A percentile compares a stretch with the other conserved stretches of the same genome.
phyloP scores from a whole-genome alignment of 768 basidiomycete species.

The Hypsizygus marmoreus region DNA sequence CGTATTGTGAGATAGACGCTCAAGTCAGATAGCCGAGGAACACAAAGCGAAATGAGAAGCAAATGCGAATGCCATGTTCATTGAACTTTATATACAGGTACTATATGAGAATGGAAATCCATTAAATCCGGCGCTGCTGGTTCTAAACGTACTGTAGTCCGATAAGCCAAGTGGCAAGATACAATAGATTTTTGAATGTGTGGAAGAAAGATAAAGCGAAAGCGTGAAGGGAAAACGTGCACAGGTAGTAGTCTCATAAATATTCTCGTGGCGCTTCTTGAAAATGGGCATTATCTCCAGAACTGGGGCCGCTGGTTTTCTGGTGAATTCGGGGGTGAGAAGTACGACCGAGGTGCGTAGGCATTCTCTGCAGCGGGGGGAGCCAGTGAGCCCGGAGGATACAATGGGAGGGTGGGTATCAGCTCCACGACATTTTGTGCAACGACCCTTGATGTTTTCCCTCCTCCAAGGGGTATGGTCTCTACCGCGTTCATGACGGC shows the following conservation, averaged over 20 bases:
- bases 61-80: too few species aligned
- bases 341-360: slow-evolving; percentile 14
- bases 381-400: slow-evolving; percentile 40
- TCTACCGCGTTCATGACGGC: slow-evolving; percentile 77
- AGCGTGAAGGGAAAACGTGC: too few species aligned
- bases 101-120: too few species aligned
- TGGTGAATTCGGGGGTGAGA: slow-evolving; percentile 17
- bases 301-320: slow-evolving; percentile 9
- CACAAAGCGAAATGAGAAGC: too few species aligned
- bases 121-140: too few species aligned
- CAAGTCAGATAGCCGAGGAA: neutral
- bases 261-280: slow-evolving; percentile 4
- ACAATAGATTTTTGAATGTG: too few species aligned
- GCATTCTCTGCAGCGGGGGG: slow-evolving; percentile 7
- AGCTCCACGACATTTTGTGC: slow-evolving; percentile 80
- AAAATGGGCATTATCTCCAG: slow-evolving; percentile 5
- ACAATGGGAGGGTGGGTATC: slow-evolving; percentile 72
- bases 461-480: slow-evolving; percentile 39
- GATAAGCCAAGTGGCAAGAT: too few species aligned
- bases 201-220: too few species aligned
- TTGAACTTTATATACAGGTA: too few species aligned
- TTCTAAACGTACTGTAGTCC: too few species aligned
- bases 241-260: slow-evolving; percentile 8
- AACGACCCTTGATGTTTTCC: slow-evolving; percentile 46
- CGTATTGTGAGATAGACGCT: neutral